phyloP scores from a whole-genome alignment of 108 stramenopile species.

The Seminavis robusta region DNA sequence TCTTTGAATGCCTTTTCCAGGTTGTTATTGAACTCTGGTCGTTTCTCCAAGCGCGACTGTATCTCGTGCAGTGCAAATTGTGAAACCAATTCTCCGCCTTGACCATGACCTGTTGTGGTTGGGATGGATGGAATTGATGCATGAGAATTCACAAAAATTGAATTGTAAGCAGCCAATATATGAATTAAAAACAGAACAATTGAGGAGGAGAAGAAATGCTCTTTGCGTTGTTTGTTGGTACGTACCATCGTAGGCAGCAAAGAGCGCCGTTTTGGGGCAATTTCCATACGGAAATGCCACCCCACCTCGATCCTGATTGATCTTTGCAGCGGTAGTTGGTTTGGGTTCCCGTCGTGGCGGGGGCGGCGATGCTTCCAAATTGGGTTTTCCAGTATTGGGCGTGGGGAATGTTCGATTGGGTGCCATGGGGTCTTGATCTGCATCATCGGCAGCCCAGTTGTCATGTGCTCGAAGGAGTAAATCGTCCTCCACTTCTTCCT shows the following conservation, averaged over 20 bases:
- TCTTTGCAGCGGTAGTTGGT: conserved; percentile 76
- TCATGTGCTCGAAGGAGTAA: not conserved
- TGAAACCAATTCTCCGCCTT: conserved; percentile 89
- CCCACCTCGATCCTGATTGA: conserved; percentile 96
- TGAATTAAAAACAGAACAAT: no score
- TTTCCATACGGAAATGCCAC: conserved; percentile 89
- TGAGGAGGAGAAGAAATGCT: not conserved
- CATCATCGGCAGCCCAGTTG: no score
- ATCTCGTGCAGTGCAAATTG: conserved; percentile 88
- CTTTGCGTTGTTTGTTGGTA: not conserved
- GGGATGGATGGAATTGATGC: not conserved
- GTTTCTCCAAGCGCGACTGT: conserved; percentile 57
- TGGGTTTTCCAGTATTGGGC: not conserved
- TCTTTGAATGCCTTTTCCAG: conserved; percentile 70
- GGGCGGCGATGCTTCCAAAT: not conserved
- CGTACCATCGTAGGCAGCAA: conserved; percentile 85
- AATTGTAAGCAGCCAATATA: no score
- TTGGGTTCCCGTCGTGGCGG: conserved; percentile 7
- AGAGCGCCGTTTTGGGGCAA: conserved; percentile 65
- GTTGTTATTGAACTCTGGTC: conserved; percentile 41
- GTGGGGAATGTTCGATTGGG: not conserved
- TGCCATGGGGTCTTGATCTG: not conserved
- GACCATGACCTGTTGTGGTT: conserved; percentile 64
- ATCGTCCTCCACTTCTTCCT: conserved; percentile 4
- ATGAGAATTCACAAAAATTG: no score